Conservation (phyloP, 2,329 filamentous ascomycete genomes). For the Cladosporium sp. region DNA sequence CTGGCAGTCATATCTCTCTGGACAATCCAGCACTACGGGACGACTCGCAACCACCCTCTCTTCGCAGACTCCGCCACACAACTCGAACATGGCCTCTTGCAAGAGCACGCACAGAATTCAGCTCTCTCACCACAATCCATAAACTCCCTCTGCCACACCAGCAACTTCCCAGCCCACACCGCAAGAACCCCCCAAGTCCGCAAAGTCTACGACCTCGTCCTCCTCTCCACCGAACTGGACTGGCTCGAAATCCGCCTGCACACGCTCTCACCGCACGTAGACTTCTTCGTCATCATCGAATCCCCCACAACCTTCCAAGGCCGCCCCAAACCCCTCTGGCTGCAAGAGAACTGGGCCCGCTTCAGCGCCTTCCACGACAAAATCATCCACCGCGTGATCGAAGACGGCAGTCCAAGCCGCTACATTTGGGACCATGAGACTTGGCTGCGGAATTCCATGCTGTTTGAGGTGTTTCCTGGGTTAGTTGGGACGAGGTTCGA, state of each 20-base stretch:
- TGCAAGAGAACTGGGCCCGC: slow-evolving; percentile 11
- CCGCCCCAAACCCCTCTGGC: slow-evolving; percentile 4
- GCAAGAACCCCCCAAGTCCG: slow-evolving; percentile 28
- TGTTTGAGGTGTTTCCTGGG: slow-evolving; percentile 51
- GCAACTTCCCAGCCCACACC: slow-evolving; percentile 14
- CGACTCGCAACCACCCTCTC: background rate
- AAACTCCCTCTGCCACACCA: slow-evolving; percentile 15
- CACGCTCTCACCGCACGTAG: slow-evolving; percentile 43
- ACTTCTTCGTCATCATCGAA: slow-evolving; percentile 15
- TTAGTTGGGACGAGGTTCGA: slow-evolving; percentile 41
- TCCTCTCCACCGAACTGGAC: slow-evolving; percentile 60
- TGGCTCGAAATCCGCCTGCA: slow-evolving; percentile 61
- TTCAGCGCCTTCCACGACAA: slow-evolving; percentile 11
- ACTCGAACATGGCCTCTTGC: no score
- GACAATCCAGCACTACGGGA: background rate
- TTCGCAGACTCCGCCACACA: background rate
- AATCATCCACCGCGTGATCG: slow-evolving; percentile 12
- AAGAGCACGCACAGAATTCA: no score
- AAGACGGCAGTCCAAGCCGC: slow-evolving; percentile 10
- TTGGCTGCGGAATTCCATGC: slow-evolving; percentile 20
- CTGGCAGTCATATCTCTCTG: background rate
- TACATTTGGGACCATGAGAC: slow-evolving; percentile 14
- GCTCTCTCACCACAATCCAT: no score
- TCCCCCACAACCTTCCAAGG: slow-evolving; percentile 13
- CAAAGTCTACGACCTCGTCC: slow-evolving; percentile 58